phyloP scores from a whole-genome alignment of 257 asterid genomes.

The Avicennia marina region DNA sequence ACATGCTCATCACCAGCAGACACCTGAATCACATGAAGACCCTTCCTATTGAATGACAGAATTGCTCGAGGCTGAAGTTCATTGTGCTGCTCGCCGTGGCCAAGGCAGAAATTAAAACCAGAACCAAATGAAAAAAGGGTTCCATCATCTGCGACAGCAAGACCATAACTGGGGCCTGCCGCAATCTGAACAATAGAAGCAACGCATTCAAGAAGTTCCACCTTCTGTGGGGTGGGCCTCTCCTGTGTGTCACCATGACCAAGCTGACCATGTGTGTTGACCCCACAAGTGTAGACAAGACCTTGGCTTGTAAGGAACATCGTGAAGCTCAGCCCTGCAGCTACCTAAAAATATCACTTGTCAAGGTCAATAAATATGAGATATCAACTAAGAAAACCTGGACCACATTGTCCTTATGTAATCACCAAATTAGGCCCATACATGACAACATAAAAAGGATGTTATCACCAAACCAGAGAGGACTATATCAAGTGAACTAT shows the following conservation, averaged over 20 bases:
- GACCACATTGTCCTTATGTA: background rate
- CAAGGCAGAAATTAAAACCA: conserved; percentile 81
- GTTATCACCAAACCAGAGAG: too few species aligned
- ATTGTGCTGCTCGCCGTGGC: conserved; percentile 82
- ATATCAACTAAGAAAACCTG: conserved; percentile 2
- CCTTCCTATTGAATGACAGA: conserved; percentile 54
- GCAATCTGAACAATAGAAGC: conserved; percentile 53
- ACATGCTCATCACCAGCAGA: conserved; percentile 91
- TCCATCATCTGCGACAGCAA: conserved; percentile 63
- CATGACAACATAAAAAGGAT: background rate
- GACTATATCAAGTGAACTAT: too few species aligned
- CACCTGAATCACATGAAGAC: conserved; percentile 54
- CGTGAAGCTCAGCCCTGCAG: conserved; percentile 80
- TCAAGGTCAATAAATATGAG: too few species aligned
- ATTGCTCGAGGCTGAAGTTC: conserved; percentile 66
- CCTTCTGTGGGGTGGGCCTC: conserved; percentile 51
- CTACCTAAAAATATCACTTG: conserved; percentile 51
- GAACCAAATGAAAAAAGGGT: conserved; percentile 75
- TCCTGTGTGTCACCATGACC: conserved; percentile 76
- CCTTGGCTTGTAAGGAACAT: conserved; percentile 70
- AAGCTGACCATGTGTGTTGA: conserved; percentile 72
- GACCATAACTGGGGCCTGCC: conserved; percentile 72
- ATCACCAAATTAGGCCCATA: background rate
- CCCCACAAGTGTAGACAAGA: conserved; percentile 74
- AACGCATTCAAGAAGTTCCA: conserved; percentile 37